Evolutionary conservation across 164 flowering plant species (phyloP).

Genomic region (Piper betle): DNA sequence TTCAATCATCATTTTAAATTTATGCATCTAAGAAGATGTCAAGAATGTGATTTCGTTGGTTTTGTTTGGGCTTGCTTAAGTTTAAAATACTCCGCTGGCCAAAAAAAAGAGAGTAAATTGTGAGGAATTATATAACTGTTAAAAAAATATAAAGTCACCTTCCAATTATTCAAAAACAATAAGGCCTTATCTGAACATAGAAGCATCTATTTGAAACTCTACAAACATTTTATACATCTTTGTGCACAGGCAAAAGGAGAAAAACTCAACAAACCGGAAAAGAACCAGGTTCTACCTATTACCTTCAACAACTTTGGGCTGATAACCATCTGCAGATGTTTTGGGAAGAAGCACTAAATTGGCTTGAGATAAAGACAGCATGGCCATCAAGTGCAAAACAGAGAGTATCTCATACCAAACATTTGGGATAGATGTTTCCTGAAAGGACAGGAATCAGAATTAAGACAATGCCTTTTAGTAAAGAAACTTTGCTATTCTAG

Average conservation of each 20-base stretch:
- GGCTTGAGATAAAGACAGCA: slow-evolving; percentile 72
- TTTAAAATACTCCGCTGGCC: too few species aligned
- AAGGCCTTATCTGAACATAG: too few species aligned
- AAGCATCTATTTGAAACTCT: too few species aligned
- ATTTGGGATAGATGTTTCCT: slow-evolving; percentile 82
- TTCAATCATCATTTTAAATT: too few species aligned
- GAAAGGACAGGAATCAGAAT: slow-evolving; percentile 11
- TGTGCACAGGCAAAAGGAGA: neutral
- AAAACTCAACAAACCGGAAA: neutral
- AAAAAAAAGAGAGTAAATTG: too few species aligned
- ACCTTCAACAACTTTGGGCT: slow-evolving; percentile 92
- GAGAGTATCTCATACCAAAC: slow-evolving; percentile 95
- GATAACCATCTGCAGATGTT: slow-evolving; percentile 72
- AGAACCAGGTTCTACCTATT: slow-evolving; percentile 2
- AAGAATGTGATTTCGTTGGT: too few species aligned
- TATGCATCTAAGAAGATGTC: too few species aligned
- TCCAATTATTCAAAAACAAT: too few species aligned
- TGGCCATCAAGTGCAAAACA: slow-evolving; percentile 87
- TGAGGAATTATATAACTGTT: too few species aligned
- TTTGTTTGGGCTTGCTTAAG: too few species aligned
- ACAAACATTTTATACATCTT: too few species aligned
- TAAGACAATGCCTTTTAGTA: neutral
- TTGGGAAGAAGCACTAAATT: slow-evolving; percentile 79
- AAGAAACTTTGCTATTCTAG: neutral
- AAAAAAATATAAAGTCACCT: too few species aligned